These are phyloP conservation scores for Homolaphlyctis polyrhiza DNA, from an alignment of 371 early-diverging fungal species.

Conservation along the genomic window DNA sequence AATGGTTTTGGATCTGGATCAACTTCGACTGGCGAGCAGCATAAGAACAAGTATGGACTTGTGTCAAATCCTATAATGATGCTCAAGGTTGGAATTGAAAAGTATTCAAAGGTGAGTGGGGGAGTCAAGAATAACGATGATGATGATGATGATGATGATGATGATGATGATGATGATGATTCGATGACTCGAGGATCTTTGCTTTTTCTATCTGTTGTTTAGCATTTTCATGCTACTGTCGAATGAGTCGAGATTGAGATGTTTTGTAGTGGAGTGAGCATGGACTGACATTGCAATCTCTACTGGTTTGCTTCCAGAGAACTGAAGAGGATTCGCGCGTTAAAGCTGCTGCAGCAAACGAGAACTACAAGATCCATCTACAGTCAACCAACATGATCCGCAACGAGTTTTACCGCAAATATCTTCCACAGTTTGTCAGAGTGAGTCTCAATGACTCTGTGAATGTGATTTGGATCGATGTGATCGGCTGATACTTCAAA, in stretches of 20 bases:
- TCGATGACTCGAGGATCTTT: too few species aligned
- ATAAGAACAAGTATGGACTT: background rate
- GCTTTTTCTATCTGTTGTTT: too few species aligned
- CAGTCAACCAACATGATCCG: slow-evolving; percentile 54
- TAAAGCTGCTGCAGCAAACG: slow-evolving; percentile 63
- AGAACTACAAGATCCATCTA: slow-evolving; percentile 65
- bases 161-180: too few species aligned
- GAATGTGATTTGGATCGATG: too few species aligned
- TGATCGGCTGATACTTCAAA: too few species aligned
- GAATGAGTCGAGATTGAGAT: too few species aligned
- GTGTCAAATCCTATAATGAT: slow-evolving; percentile 18
- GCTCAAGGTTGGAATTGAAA: slow-evolving; percentile 41
- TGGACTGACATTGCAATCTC: too few species aligned
- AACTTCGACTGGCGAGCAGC: background rate
- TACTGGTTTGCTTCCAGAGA: slow-evolving; percentile 31
- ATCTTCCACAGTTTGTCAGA: slow-evolving; percentile 60
- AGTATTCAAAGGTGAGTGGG: slow-evolving; percentile 7
- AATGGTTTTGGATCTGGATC: slow-evolving; percentile 1
- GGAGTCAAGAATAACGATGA: too few species aligned
- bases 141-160: too few species aligned
- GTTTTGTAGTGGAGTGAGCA: too few species aligned
- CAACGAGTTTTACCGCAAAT: slow-evolving; percentile 52
- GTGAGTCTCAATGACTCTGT: slow-evolving; percentile 31
- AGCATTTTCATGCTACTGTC: too few species aligned
- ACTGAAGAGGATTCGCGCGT: slow-evolving; percentile 64